Percentiles rank a stretch among this genome's conserved stretches.
Evolutionary conservation across 345 rosid species (phyloP).

Genomic region (Gossypium thurberi): DNA sequence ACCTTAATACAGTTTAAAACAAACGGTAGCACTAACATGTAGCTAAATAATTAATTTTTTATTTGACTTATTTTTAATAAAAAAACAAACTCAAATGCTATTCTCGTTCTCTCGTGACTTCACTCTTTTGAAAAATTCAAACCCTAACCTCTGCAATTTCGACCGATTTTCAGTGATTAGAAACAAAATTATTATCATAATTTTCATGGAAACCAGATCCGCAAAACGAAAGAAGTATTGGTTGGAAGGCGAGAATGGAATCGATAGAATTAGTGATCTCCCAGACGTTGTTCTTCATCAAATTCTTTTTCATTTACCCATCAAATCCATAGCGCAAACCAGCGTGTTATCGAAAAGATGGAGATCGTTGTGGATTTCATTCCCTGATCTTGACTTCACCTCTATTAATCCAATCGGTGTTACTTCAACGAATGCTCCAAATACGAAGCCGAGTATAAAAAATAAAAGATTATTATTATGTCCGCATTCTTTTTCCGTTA

Average conservation of each 20-base stretch:
- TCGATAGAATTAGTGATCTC: conserved; percentile 59
- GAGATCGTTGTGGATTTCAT: conserved; percentile 65
- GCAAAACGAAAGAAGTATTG: conserved; percentile 46
- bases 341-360: conserved; percentile 58
- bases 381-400: conserved; percentile 89
- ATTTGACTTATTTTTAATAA: background rate
- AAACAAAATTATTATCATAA: background rate
- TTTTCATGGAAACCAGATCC: conserved; percentile 69
- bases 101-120: conserved; percentile 24
- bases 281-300: conserved; percentile 59
- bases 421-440: background rate
- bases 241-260: conserved; percentile 16
- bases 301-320: conserved; percentile 57
- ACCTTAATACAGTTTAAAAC: background rate
- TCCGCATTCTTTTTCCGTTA: background rate
- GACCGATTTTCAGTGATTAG: background rate
- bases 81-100: conserved; percentile 39
- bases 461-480: conserved; percentile 8
- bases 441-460: background rate
- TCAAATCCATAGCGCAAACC: conserved; percentile 50
- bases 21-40: background rate
- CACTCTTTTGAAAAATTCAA: conserved; percentile 58
- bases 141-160: conserved; percentile 15
- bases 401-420: conserved; percentile 20
- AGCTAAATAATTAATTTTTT: background rate